Evolutionary conservation across 805 yeast species (phyloP).

Genomic region (Saccharomycopsis selenospora): DNA sequence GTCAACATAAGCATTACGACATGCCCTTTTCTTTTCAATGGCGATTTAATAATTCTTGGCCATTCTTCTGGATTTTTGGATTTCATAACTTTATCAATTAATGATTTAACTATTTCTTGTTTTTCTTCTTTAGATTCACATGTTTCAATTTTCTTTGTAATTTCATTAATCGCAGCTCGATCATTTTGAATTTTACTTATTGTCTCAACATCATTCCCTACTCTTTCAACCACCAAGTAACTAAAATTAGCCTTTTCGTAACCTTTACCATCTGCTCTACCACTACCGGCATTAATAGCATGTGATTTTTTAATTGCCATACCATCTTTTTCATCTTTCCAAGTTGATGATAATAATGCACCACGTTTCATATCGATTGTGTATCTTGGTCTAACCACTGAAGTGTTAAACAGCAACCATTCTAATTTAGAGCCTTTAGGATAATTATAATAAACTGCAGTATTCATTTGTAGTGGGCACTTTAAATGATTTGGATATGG

Average conservation of each 20-base stretch:
- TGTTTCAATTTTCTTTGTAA: conserved; percentile 5
- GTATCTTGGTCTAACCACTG: conserved; percentile 70
- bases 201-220: conserved; percentile 36
- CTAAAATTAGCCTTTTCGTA: conserved; percentile 67
- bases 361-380: conserved; percentile 85
- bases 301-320: conserved; percentile 39
- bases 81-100: conserved; percentile 12
- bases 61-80: conserved; percentile 28
- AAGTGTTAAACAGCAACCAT: conserved; percentile 70
- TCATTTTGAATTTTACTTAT: conserved; percentile 36
- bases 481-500: conserved; percentile 86
- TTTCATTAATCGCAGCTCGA: conserved; percentile 27
- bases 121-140: conserved; percentile 24
- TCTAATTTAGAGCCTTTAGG: conserved; percentile 51
- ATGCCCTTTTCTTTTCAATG: conserved; percentile 74
- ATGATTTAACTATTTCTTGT: conserved; percentile 8
- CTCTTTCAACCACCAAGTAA: conserved; percentile 65
- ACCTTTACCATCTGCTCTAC: conserved; percentile 66
- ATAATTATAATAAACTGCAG: conserved; percentile 56
- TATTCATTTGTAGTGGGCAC: conserved; percentile 80
- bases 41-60: conserved; percentile 70
- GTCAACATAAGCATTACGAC: conserved; percentile 75
- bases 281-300: conserved; percentile 55
- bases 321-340: conserved; percentile 54
- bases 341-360: conserved; percentile 56